Conservation (phyloP, 495 filamentous ascomycete genomes). For the Penicillium fimorum region DNA sequence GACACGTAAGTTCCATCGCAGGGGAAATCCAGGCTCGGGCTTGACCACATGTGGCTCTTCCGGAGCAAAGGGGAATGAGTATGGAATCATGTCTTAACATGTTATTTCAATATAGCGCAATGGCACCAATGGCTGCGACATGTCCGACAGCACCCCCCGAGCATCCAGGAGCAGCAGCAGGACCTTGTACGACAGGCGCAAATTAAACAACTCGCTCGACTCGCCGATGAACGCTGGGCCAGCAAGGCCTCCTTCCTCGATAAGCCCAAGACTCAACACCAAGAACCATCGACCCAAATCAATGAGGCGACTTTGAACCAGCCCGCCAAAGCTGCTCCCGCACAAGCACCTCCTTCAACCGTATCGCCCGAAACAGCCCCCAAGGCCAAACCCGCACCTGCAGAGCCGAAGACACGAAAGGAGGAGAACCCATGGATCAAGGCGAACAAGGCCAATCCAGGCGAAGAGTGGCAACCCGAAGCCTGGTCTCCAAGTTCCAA, state of each 20-base stretch:
- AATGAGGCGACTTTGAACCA: constrained; percentile 33
- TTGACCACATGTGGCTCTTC: not conserved
- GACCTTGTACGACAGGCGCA: constrained; percentile 66
- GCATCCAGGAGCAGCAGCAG: constrained; percentile 67
- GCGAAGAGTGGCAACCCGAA: constrained; percentile 76
- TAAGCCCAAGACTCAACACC: constrained; percentile 48
- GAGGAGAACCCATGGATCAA: constrained; percentile 63
- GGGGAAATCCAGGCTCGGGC: constrained; percentile 3
- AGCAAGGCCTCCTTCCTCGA: constrained; percentile 68
- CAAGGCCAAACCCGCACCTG: constrained; percentile 8
- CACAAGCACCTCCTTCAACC: constrained; percentile 14
- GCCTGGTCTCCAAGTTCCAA: constrained; percentile 57
- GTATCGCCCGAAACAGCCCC: constrained; percentile 4
- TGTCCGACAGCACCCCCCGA: constrained; percentile 67
- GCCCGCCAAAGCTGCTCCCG: constrained; percentile 2
- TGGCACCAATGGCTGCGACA: constrained; percentile 98
- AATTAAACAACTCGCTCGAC: constrained; percentile 70
- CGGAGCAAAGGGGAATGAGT: not conserved
- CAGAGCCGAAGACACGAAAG: constrained; percentile 24
- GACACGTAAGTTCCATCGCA: constrained; percentile 41
- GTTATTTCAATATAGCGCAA: constrained; percentile 54
- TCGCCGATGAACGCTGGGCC: constrained; percentile 84
- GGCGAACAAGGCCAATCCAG: constrained; percentile 44
- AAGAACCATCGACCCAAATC: constrained; percentile 37
- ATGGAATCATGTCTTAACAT: constrained; percentile 9